A percentile compares a stretch with the other conserved stretches of the same genome.
Conservation (phyloP, 768 basidiomycete species). For the Mycena galericulata region DNA sequence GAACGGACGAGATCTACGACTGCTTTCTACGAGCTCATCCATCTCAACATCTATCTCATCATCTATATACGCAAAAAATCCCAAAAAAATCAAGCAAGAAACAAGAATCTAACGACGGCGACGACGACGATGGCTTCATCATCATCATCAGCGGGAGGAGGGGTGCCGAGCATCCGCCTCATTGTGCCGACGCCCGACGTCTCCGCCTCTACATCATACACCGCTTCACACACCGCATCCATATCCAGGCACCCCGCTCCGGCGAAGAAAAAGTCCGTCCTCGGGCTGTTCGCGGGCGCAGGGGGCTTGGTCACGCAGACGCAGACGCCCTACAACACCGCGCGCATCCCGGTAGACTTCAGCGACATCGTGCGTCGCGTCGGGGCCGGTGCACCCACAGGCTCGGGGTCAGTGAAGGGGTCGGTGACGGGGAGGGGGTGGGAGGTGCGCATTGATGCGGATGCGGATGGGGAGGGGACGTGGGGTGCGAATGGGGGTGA, state of each 20-base stretch:
- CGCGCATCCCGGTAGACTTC: slow-evolving; percentile 53
- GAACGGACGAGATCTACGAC: slow-evolving; percentile 11
- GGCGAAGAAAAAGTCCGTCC: slow-evolving; percentile 62
- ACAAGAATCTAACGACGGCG: not conserved
- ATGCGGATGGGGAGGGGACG: slow-evolving; percentile 67
- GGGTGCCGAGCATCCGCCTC: slow-evolving; percentile 60
- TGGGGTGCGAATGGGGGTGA: slow-evolving; percentile 2
- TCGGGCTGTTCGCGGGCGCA: slow-evolving; percentile 54
- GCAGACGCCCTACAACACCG: slow-evolving; percentile 42
- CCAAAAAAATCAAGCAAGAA: not conserved
- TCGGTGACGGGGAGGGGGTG: slow-evolving; percentile 60
- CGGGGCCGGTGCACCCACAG: no score
- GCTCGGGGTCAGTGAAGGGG: no score
- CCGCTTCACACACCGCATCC: slow-evolving; percentile 39
- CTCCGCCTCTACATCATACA: slow-evolving; percentile 32
- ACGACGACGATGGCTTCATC: no score
- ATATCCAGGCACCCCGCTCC: slow-evolving; percentile 27
- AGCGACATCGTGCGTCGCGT: slow-evolving; percentile 71
- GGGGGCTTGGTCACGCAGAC: slow-evolving; percentile 7
- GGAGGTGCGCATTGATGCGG: slow-evolving; percentile 75
- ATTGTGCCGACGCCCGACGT: slow-evolving; percentile 62
- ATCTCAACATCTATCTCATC: not conserved
- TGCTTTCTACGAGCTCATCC: not conserved
- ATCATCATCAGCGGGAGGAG: no score
- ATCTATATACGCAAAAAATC: not conserved